Base-by-base conservation (phyloP, 2,329 filamentous ascomycete species). In the Pyrenophora graminea region DNA sequence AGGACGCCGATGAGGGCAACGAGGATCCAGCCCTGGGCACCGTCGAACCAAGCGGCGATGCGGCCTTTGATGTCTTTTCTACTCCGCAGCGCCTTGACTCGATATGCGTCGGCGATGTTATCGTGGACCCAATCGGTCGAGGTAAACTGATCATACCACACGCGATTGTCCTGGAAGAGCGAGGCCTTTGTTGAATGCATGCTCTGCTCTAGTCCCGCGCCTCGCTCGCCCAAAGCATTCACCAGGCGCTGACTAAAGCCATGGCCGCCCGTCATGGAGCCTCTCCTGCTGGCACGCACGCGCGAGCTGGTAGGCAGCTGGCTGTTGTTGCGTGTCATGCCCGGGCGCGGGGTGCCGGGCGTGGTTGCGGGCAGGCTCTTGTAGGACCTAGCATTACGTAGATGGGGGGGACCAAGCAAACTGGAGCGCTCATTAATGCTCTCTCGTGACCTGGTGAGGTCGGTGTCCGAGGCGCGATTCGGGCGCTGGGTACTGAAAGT, bases 101-200 rank as follows among this genome's bases (percentile, higher is more conserved):
- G 89, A 64, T 91, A 90, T 8, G 92, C 91, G 74, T 97, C 94
- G 66, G 91, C 90, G 62, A 99, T 97, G 71, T 89, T 92, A 74
- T 99, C 94, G 70, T 96, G 93, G 1, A 99, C 92, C 94, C 94
- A 99, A 73, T 99, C 93, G 48, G 91, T 97, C 6, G 90, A 96
- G 5, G 91, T 96, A 68, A 96, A 96, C 74, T 99, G 94, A 77
- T 99, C 94, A 75, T 97, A 97, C 94, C 94, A 97, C 8, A 95
- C 89, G 53, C 94, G 86, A 62, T 97, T 91, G 67, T 97, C 90
- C 43, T 87, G 79, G 62, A 85, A 87, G 8, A 88, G 75, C 4
- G 85, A 86, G 30, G 80, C 77, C 65, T 86, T 89, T 41, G 86
- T 86, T 56, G 88, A 85, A 55, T 80, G 73, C 74, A 87, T 76